Evolutionary conservation across 2,329 filamentous ascomycete genomes (phyloP), one percentile per base, ranked within the genome.

Genomic region (Dactylella cylindrospora): DNA sequence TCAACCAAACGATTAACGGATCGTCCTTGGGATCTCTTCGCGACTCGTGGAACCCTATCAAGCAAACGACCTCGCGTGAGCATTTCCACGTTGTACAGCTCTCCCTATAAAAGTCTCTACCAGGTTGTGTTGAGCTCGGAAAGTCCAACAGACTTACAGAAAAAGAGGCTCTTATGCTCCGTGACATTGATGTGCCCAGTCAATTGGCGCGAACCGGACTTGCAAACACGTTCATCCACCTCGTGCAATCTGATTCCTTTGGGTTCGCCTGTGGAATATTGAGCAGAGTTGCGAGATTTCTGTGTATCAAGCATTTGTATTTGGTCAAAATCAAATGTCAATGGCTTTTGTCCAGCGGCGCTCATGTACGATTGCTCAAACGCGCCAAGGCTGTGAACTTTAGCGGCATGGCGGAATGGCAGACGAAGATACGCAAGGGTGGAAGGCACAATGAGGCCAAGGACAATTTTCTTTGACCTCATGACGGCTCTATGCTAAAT

Each of bases 1-100:
- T 97, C 71, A 97, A 80, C 84, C 91, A 95, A 67, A 96, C 81
- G 49, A 97, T 84, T 40, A 97, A 89, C 41, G 93, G 93, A 73
- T 97, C 93, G 72, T 93, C 97, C 81, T 90, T 83, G 68, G 93
- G 93, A 74, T 97, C 90, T 71, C 97, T 96, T 71, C 93, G 87
- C 47, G 91, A 97, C 77, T 98, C 93, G 70, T 98, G 97, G 83
- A 98, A 98, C 93, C 90, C 89, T 95, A 68, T 0, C n/a, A 20
- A 13, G 13, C 28, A 33, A 25, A 7, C 10, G 3, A 23, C 33
- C 12, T 33, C 8, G 12, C 25, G 19, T 38, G 10, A 40, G 35
- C 3, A 35, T 36, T 8, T 2, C n/a, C n/a, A n/a, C n/a, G n/a
- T n/a, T n/a, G n/a, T 5, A 25, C 35, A 23, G n/a, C 8, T 15